Conservation (phyloP, 2,329 filamentous ascomycete genomes). For the Phialocephala subalpina region DNA sequence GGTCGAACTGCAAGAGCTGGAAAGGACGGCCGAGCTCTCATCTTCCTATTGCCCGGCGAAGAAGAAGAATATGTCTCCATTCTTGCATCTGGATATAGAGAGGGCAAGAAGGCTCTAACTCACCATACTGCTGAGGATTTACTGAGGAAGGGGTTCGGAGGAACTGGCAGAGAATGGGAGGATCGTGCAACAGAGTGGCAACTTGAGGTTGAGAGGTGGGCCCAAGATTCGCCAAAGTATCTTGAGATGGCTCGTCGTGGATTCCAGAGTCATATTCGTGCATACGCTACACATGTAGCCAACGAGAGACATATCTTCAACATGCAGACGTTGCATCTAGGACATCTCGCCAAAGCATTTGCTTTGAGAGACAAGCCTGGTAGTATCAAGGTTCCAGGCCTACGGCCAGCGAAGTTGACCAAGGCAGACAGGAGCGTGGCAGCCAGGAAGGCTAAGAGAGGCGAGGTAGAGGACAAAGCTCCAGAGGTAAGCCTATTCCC, state of each 20-base stretch:
- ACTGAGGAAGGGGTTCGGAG: slow-evolving; percentile 69
- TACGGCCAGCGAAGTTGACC: slow-evolving; percentile 51
- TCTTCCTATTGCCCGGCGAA: slow-evolving; percentile 89
- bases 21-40: slow-evolving; percentile 82
- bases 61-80: slow-evolving; percentile 87
- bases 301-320: slow-evolving; percentile 89
- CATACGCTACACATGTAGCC: slow-evolving; percentile 92
- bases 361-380: slow-evolving; percentile 88
- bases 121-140: slow-evolving; percentile 71
- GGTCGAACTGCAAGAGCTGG: slow-evolving; percentile 95
- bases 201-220: slow-evolving; percentile 71
- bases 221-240: slow-evolving; percentile 68
- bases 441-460: slow-evolving; percentile 45
- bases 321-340: slow-evolving; percentile 88
- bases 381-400: slow-evolving; percentile 69
- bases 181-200: slow-evolving; percentile 73
- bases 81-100: slow-evolving; percentile 49
- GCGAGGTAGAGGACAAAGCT: slow-evolving; percentile 46
- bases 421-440: slow-evolving; percentile 50
- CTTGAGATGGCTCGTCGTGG: slow-evolving; percentile 85
- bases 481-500: slow-evolving; percentile 31
- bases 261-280: slow-evolving; percentile 91
- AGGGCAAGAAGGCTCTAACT: slow-evolving; percentile 70
- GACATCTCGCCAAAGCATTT: slow-evolving; percentile 94
- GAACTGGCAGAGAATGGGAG: slow-evolving; percentile 64